Conservation (phyloP, 768 basidiomycete genomes). For the Tulasnella sp. region DNA sequence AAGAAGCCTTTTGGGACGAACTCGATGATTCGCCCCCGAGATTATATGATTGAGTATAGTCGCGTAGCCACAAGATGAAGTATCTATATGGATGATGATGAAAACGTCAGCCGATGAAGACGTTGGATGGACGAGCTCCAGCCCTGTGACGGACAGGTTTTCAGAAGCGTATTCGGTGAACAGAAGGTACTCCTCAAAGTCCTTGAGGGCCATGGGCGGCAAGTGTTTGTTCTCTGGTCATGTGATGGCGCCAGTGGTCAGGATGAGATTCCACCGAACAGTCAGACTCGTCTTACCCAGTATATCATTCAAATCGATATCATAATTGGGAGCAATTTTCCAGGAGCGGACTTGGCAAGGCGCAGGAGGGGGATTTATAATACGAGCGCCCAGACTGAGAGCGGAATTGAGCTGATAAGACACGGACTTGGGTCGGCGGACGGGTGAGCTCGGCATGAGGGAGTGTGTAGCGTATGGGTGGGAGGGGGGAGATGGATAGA, state of each 20-base stretch:
- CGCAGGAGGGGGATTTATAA: constrained; percentile 11
- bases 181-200: constrained; percentile 14
- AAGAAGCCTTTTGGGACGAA: background rate
- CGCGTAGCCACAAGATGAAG: constrained; percentile 8
- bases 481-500: no score
- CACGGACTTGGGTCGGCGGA: background rate
- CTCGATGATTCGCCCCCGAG: no score
- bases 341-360: constrained; percentile 1
- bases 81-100: background rate
- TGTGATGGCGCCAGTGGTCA: no score
- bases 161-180: constrained; percentile 9
- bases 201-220: constrained; percentile 10
- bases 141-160: constrained; percentile 2
- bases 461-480: no score
- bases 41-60: no score
- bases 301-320: constrained; percentile 10
- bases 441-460: background rate
- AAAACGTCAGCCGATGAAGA: background rate
- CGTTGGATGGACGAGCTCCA: background rate
- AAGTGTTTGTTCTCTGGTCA: constrained; percentile 4
- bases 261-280: background rate
- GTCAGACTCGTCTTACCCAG: background rate
- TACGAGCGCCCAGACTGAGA: constrained; percentile 4
- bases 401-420: background rate
- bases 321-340: background rate